Conservation (phyloP, 2,329 filamentous ascomycete species). For the Beauveria rudraprayagi region DNA sequence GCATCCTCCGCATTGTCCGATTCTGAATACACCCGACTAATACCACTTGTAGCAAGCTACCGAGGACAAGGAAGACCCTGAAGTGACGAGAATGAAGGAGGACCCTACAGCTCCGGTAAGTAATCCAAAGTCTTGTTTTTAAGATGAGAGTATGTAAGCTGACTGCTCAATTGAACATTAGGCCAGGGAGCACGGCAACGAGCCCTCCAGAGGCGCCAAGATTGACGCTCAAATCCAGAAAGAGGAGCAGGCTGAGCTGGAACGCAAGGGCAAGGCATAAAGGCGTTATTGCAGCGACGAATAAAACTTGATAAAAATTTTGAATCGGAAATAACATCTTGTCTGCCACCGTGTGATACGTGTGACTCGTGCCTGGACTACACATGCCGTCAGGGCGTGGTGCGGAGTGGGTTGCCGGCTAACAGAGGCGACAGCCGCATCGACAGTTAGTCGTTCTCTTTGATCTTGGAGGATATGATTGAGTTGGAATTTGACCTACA, state of each 20-base stretch:
- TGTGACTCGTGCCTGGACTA: too few species aligned
- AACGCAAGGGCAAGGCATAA: constrained; percentile 43
- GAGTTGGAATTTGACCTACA: too few species aligned
- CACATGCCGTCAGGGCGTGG: too few species aligned
- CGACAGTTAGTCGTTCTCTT: too few species aligned
- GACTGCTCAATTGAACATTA: constrained; percentile 15
- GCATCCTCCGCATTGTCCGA: background rate
- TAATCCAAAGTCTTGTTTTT: background rate
- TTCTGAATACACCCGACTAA: background rate
- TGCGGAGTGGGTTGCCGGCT: too few species aligned
- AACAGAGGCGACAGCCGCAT: too few species aligned
- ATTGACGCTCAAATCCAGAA: constrained; percentile 56
- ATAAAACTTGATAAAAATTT: too few species aligned
- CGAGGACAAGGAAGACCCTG: constrained; percentile 23
- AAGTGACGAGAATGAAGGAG: constrained; percentile 33
- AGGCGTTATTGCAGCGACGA: background rate
- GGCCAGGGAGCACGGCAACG: constrained; percentile 57
- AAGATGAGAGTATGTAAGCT: background rate
- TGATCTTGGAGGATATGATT: too few species aligned
- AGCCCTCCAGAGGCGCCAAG: constrained; percentile 59
- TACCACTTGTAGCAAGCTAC: background rate
- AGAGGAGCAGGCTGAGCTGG: constrained; percentile 54
- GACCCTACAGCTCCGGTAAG: constrained; percentile 48
- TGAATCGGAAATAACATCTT: too few species aligned
- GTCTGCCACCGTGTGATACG: too few species aligned